Evolutionary conservation across 192 early-diverging fungal genomes (phyloP), one percentile per base, ranked within the genome.

Genomic region (Backusella liffmaniae): DNA sequence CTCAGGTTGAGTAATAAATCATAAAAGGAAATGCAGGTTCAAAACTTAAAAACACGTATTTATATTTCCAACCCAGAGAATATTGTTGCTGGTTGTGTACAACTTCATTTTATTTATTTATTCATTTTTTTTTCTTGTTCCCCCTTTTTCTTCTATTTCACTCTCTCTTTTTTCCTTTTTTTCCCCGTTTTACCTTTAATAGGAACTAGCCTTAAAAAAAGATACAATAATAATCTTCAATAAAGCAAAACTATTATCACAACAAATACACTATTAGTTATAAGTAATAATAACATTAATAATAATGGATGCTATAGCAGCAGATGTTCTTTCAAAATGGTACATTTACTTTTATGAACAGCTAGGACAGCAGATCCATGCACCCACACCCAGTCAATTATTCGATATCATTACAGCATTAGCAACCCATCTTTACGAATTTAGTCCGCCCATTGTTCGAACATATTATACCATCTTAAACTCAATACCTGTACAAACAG

Each of bases 401-500:
- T 46, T 66, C 32, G 29, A 46, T 2, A 7, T 49, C 39, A 32
- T 77, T 13, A 30, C 56, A 32, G 16, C 56, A 5, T 9, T 62
- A 21, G 37, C 34, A 23, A 26, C 21, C 9, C 36, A 36, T 26
- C 35, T 73, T 39, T 77, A 68, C 15, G 21, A 78, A 51, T 32
- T 66, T 41, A 49, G 42, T 13, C 77, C 77, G 23, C 41, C 73
- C n/a, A 44, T 30, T 44, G 32, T 78, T 18, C 65, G 65, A 36
- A 72, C 36, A 29, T 73, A 67, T 23, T 73, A 66, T 37, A 51
- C 35, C 44, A 35, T 46, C 13, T 69, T 78, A 21, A 56, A 66
- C 4, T 51, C 77, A 9, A 42, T 78, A 32, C 79, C 76, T 37
- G 71, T 81, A 9, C 76, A 81, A 56, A 67, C 76, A 32, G 76